Evolutionary conservation across 2,329 filamentous ascomycete genomes (phyloP).

Genomic region (Trichoderma asperellum): DNA sequence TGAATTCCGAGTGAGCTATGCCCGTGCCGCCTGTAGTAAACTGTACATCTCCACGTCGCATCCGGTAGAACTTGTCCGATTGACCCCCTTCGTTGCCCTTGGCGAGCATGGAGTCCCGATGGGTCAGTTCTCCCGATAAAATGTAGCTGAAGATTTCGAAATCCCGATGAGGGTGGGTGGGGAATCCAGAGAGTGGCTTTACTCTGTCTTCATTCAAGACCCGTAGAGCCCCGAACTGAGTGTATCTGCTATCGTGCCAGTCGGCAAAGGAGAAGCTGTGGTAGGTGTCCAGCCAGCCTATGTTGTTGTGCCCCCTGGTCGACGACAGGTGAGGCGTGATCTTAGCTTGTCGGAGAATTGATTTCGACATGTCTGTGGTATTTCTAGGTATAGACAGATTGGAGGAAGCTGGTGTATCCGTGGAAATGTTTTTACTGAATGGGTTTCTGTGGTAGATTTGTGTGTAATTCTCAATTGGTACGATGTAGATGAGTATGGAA

Average conservation of each 20-base stretch:
- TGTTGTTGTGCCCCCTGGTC: conserved; percentile 71
- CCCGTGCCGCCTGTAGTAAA: conserved; percentile 87
- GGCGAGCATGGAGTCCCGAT: conserved; percentile 82
- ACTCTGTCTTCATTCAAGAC: conserved; percentile 92
- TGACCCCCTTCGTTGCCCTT: conserved; percentile 64
- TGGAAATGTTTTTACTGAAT: conserved; percentile 31
- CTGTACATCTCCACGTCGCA: conserved; percentile 82
- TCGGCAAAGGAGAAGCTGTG: conserved; percentile 84
- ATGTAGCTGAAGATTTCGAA: conserved; percentile 92
- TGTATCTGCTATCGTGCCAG: conserved; percentile 68
- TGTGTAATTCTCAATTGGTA: conserved; percentile 37
- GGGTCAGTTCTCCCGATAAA: conserved; percentile 81
- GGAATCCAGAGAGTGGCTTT: conserved; percentile 73
- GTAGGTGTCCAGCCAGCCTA: conserved; percentile 86
- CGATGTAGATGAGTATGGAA: conserved; percentile 42
- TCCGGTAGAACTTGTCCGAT: conserved; percentile 68
- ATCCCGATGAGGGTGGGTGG: conserved; percentile 81
- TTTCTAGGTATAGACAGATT: conserved; percentile 43
- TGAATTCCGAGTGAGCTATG: conserved; percentile 81
- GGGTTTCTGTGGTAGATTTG: conserved; percentile 32
- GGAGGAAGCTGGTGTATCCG: conserved; percentile 24
- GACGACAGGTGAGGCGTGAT: conserved; percentile 75
- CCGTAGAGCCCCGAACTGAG: conserved; percentile 73
- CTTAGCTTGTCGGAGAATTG: conserved; percentile 65
- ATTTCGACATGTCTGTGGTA: conserved; percentile 61